phyloP scores from a whole-genome alignment of 257 asterid species.

The Primulina huaijiensis region DNA sequence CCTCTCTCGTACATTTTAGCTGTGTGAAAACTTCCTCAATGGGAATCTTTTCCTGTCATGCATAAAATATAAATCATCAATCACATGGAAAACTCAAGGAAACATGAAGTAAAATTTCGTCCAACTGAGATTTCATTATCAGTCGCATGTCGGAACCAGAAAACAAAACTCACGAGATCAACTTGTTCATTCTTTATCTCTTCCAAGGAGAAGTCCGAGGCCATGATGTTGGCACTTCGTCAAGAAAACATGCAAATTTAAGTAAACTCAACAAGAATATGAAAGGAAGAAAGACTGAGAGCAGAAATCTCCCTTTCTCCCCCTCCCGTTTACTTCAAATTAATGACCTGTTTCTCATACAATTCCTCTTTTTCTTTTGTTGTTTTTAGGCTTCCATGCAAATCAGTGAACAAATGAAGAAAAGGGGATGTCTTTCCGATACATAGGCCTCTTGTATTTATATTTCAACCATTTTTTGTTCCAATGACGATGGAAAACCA shows the following conservation, averaged over 20 bases:
- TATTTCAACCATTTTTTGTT: not conserved
- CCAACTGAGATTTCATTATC: not conserved
- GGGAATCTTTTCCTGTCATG: slow-evolving; percentile 38
- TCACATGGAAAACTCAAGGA: not conserved
- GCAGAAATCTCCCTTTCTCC: slow-evolving; percentile 26
- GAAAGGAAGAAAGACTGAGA: slow-evolving; percentile 47
- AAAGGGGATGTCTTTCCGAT: slow-evolving; percentile 10
- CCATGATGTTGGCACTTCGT: slow-evolving; percentile 33
- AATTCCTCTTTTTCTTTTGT: not conserved
- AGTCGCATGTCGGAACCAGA: too few species aligned
- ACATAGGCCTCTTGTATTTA: not conserved
- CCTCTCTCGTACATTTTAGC: slow-evolving; percentile 45
- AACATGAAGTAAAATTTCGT: not conserved
- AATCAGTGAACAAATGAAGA: not conserved
- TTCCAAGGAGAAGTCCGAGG: slow-evolving; percentile 45
- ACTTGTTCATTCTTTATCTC: slow-evolving; percentile 55
- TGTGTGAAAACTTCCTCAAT: slow-evolving; percentile 42
- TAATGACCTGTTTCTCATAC: too few species aligned
- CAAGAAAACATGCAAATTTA: not conserved
- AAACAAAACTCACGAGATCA: slow-evolving; percentile 51
- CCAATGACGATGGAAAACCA: slow-evolving; percentile 30
- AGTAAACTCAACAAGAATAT: not conserved
- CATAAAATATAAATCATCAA: not conserved
- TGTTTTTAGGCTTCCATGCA: slow-evolving; percentile 26
- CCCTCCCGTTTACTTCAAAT: slow-evolving; percentile 17